Base-by-base conservation (phyloP, 805 yeast genomes). In the Saccharomycopsis sp. region DNA sequence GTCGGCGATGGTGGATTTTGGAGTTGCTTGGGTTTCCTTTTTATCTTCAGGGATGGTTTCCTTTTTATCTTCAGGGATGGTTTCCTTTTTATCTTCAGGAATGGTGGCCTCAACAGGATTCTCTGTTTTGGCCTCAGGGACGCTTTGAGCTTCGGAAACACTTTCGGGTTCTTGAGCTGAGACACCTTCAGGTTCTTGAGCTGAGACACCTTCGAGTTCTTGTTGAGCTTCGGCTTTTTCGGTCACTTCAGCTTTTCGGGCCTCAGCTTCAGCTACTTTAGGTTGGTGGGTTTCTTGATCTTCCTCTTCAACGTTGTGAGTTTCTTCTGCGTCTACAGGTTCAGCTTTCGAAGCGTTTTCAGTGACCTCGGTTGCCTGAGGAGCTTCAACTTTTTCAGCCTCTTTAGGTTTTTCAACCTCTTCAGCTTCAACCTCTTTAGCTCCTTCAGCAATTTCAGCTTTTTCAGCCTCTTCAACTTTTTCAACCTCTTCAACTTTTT, bases 341-440 rank as follows among this genome's bases (percentile, higher is more conserved):
- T 58, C 59, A 8, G 59, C 62, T 20, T 57, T 56, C 5, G 23
- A 48, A 18, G 53, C 52, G 14, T 21, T 29, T 16, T 48, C 57
- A 50, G 50, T 18, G 37, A 40, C 58, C 20, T 23, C 55, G 34
- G 16, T 50, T 3, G 15, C 57, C 18, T 54, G 53, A 14, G n/a
- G 24, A 47, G 21, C 12, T 24, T 52, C 41, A 18, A 24, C 14
- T 18, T 55, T 21, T 46, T 55, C 54, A 44, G 16, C n/a, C n/a
- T n/a, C n/a, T n/a, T n/a, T n/a, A n/a, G n/a, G n/a, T n/a, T n/a
- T 50, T 3, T 20, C 52, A 20, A 24, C 18, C 24, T 56, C 55
- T 18, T 18, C 65, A 53, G 66, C 68, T 44, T 67, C 64, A 55
- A 68, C 69, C 15, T 60, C 64, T 65, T 66, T 61, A 55, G 57